Base-by-base conservation (phyloP, 352 stramenopile species). In the Globisporangium apiculatum region DNA sequence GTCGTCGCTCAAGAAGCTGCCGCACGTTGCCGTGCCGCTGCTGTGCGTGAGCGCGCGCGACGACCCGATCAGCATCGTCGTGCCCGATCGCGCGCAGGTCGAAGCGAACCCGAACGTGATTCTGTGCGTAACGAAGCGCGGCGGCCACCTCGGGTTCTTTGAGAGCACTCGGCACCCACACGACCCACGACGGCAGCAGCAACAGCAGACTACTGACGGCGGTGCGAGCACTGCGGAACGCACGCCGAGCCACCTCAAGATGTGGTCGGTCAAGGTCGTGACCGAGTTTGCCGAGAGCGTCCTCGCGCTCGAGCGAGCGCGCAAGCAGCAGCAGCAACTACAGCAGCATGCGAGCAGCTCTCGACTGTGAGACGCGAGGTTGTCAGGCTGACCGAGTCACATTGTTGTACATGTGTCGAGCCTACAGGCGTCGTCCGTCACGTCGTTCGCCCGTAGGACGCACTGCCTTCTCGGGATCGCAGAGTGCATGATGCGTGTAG, bases 61-160 rank as follows among this genome's bases (percentile, higher is more conserved):
- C 62, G 79, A 89, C 53, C 79, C 79, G 11, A 83, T 89, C 66
- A 79, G 71, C 41, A 70, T 75, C 12, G 56, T 61, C 40, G 17
- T 86, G 35, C 76, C 76, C 8, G 65, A 56, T 7, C 48, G 60
- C 11, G 48, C 31, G 17, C 49, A 79, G 24, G 68, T 78, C 3
- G 35, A 66, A 46, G 63, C 65, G 12, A 93, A 87, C 55, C 59
- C 69, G 5, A 76, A 86, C 18, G 64, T 89, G 46, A 83, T 93
- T 41, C 59, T 93, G 38, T 83, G 68, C 36, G 71, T 77, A 38
- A 93, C 83, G 36, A 75, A 83, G 36, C 67, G 55, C 5, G 80
- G 83, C 43, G 80, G 80, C 15, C 83, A 90, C 62, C 67, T 93
- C 52, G 78, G 65, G 0, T 93, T 90, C 53, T 91, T 86, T 55